These are phyloP conservation scores for Athelia psychrophila DNA, from an alignment of 1,284 basidiomycete genomes.

Conservation along the genomic window DNA sequence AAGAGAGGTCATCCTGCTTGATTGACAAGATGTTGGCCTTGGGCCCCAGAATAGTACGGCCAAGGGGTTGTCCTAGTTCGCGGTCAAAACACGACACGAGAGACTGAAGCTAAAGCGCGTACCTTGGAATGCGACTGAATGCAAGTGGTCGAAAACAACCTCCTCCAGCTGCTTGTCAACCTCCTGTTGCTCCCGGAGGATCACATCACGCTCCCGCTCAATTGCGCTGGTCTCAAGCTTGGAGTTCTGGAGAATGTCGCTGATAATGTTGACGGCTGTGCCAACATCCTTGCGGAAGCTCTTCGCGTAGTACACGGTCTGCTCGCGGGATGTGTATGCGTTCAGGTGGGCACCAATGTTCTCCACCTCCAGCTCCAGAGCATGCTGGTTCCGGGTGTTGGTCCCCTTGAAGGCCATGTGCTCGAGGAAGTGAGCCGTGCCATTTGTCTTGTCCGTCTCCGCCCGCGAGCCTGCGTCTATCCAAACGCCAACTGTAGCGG, in stretches of 20 bases:
- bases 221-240: slow-evolving; percentile 90
- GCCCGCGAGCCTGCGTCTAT: slow-evolving; percentile 97
- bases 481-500: slow-evolving; percentile 98
- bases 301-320: slow-evolving; percentile 99
- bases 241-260: slow-evolving; percentile 97
- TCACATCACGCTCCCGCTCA: slow-evolving; percentile 96
- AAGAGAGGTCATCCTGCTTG: slow-evolving; percentile 84
- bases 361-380: slow-evolving; percentile 96
- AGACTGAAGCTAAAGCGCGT: slow-evolving; percentile 20
- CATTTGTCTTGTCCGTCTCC: slow-evolving; percentile 92
- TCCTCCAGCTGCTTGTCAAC: slow-evolving; percentile 99
- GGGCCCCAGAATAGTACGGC: slow-evolving; percentile 96
- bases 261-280: slow-evolving; percentile 93
- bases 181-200: slow-evolving; percentile 97
- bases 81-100: slow-evolving; percentile 7
- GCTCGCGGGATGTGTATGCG: slow-evolving; percentile 98
- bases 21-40: slow-evolving; percentile 97
- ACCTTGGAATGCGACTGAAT: slow-evolving; percentile 96
- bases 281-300: slow-evolving; percentile 96
- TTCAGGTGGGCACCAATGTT: slow-evolving; percentile 98
- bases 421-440: slow-evolving; percentile 98
- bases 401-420: slow-evolving; percentile 99
- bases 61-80: slow-evolving; percentile 80
- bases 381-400: slow-evolving; percentile 84
- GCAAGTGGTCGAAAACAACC: slow-evolving; percentile 98